Evolutionary conservation across 345 rosid genomes (phyloP).

Genomic region (Hirschfeldia incana): DNA sequence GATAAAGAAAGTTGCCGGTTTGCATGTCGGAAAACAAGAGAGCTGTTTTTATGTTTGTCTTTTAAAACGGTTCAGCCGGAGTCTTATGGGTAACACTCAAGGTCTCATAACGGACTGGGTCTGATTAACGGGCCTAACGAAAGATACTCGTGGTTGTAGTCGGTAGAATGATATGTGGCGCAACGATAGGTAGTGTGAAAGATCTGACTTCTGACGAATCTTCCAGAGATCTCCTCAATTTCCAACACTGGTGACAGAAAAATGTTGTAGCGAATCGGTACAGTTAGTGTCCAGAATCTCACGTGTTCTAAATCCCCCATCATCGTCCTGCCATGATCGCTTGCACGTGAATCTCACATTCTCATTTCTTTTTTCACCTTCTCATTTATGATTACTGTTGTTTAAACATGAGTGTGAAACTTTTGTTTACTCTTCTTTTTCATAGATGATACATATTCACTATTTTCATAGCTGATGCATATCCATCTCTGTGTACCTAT

Average conservation of each 20-base stretch:
- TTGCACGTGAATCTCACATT: constrained; percentile 7
- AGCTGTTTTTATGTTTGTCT: neutral
- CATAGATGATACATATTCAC: neutral
- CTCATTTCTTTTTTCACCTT: neutral
- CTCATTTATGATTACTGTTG: neutral
- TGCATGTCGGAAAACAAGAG: neutral
- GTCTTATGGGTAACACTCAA: neutral
- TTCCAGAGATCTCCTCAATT: neutral
- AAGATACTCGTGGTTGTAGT: neutral
- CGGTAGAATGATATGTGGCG: constrained; percentile 9
- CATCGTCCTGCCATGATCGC: neutral
- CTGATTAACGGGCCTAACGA: neutral
- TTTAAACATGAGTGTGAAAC: neutral
- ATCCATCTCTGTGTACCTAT: neutral
- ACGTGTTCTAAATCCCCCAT: neutral
- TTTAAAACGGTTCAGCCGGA: neutral
- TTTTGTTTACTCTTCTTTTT: neutral
- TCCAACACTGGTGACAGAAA: constrained; percentile 3
- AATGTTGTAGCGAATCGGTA: neutral
- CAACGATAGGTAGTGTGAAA: neutral
- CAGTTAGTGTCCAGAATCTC: neutral
- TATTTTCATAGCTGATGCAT: too few relatives aligned
- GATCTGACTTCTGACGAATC: neutral
- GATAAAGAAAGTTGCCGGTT: neutral
- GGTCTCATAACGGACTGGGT: neutral